phyloP scores from a whole-genome alignment of 176 grass and related monocot species.

The Alloteropsis semialata region DNA sequence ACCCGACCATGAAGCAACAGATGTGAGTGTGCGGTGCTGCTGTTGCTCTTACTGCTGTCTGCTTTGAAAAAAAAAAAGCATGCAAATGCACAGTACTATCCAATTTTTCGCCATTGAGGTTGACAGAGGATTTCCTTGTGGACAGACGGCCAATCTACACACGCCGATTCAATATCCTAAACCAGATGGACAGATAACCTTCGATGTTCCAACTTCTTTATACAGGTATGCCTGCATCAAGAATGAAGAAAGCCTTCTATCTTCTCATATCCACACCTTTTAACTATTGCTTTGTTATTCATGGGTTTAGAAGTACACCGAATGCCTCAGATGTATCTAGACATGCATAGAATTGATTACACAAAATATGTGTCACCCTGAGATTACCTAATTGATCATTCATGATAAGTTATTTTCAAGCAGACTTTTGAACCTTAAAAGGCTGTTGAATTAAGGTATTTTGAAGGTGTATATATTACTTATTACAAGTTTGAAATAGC shows the following conservation, averaged over 20 bases:
- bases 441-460: background rate
- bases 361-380: background rate
- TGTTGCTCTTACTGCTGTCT: background rate
- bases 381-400: background rate
- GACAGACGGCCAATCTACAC: constrained; percentile 59
- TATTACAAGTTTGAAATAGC: background rate
- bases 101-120: background rate
- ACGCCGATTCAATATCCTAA: constrained; percentile 70
- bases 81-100: background rate
- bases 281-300: background rate
- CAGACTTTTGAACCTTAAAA: background rate
- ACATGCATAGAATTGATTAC: background rate
- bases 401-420: background rate
- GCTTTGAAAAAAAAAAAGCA: background rate
- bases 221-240: constrained; percentile 57
- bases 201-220: constrained; percentile 89
- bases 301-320: background rate
- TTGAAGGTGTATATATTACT: background rate
- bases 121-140: constrained; percentile 28
- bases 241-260: background rate
- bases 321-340: background rate
- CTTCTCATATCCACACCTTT: background rate
- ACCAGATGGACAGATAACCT: constrained; percentile 80
- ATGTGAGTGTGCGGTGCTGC: constrained; percentile 53
- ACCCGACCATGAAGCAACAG: constrained; percentile 87